These are phyloP conservation scores for Cercis canadensis DNA, from an alignment of 306 rosid genomes.

Conservation along the genomic window DNA sequence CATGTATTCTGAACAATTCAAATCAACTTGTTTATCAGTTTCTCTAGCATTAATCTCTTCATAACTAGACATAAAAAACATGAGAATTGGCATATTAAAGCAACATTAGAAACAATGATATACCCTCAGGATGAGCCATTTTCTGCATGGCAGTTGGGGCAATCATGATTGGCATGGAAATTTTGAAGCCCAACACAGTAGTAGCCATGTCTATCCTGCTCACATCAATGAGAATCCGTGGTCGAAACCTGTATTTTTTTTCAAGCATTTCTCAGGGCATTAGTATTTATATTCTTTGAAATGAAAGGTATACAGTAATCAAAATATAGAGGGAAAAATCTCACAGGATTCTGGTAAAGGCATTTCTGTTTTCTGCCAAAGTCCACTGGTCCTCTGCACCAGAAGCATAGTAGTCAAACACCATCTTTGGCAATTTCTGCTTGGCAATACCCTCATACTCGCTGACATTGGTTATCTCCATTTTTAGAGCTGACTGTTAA, in stretches of 20 bases:
- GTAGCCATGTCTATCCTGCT: constrained; percentile 92
- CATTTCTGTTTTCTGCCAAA: constrained; percentile 73
- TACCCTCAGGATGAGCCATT: constrained; percentile 99
- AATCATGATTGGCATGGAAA: constrained; percentile 99
- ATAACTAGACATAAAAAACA: no score
- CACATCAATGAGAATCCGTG: constrained; percentile 93
- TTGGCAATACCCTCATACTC: constrained; percentile 77
- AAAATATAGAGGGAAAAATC: constrained; percentile 20
- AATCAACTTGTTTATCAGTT: no score
- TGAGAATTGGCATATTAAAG: constrained; percentile 19
- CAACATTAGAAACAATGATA: background rate
- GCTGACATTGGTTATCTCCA: constrained; percentile 73
- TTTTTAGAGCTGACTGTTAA: constrained; percentile 35
- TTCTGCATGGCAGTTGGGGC: constrained; percentile 98
- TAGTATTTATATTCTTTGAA: constrained; percentile 6
- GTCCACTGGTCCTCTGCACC: constrained; percentile 88
- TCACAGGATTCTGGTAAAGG: constrained; percentile 71
- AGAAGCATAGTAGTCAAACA: constrained; percentile 73
- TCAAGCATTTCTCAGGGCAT: constrained; percentile 32
- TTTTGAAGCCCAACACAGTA: constrained; percentile 89
- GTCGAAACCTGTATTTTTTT: constrained; percentile 75
- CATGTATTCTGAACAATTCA: background rate
- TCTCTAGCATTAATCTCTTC: no score
- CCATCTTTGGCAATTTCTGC: constrained; percentile 79
- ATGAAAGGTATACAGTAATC: background rate